Evolutionary conservation across 441 rosid genomes (phyloP).

Genomic region (Capsella rubella): DNA sequence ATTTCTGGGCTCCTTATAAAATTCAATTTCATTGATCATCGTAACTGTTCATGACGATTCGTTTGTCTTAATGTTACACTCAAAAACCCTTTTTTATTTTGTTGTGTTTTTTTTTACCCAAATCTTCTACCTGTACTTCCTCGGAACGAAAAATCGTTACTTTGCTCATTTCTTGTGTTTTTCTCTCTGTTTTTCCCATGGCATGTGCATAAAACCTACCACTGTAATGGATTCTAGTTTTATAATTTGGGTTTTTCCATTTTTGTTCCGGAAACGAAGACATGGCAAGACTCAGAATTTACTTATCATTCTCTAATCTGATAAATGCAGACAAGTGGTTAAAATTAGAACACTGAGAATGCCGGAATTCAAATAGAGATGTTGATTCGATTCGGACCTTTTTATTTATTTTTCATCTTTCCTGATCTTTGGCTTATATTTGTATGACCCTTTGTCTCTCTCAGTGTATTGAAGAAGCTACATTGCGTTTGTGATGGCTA

Average conservation of each 20-base stretch:
- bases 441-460: constrained; percentile 17
- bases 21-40: constrained; percentile 9
- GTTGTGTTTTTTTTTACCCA: background rate
- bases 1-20: constrained; percentile 11
- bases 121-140: background rate
- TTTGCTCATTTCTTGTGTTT: constrained; percentile 5
- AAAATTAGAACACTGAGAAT: constrained; percentile 7
- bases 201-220: background rate
- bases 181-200: constrained; percentile 16
- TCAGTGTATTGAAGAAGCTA: constrained; percentile 36
- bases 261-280: constrained; percentile 5
- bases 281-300: background rate
- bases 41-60: constrained; percentile 29
- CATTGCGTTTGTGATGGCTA: constrained; percentile 43
- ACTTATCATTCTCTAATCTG: background rate
- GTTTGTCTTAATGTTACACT: background rate
- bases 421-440: background rate
- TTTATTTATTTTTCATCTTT: background rate
- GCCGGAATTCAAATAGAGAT: constrained; percentile 1
- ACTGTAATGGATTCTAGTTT: background rate
- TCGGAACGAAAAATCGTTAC: constrained; percentile 19
- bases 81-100: background rate
- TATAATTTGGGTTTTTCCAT: background rate
- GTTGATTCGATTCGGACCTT: constrained; percentile 2
- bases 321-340: background rate